A percentile compares a stretch with the other conserved stretches of the same genome.
Conservation (phyloP, 2,329 filamentous ascomycete species). For the Phoma sp. region DNA sequence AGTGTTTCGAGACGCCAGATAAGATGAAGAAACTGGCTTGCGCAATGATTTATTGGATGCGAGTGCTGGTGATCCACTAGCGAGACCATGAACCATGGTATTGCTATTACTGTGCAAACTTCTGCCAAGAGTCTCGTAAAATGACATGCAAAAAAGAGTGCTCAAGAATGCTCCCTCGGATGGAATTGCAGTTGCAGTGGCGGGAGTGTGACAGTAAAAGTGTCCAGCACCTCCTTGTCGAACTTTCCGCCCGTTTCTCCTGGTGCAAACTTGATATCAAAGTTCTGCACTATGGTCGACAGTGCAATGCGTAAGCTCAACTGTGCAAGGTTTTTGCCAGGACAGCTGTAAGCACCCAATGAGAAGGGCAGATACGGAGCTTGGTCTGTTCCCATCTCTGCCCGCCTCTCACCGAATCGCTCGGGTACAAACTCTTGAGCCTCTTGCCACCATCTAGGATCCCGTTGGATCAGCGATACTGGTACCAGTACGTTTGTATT, state of each 20-base stretch:
- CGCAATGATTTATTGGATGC: too few relatives aligned
- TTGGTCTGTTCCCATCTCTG: slow-evolving; percentile 24
- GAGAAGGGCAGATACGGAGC: slow-evolving; percentile 25
- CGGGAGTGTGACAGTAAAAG: slow-evolving; percentile 29
- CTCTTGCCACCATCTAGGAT: slow-evolving; percentile 22
- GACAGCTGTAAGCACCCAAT: slow-evolving; percentile 22
- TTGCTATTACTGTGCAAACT: too few relatives aligned
- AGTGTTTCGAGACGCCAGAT: too few relatives aligned
- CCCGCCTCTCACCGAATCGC: slow-evolving; percentile 20
- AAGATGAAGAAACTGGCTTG: too few relatives aligned
- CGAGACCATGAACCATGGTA: too few relatives aligned
- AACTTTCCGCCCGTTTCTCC: slow-evolving; percentile 31
- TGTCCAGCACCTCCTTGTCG: slow-evolving; percentile 26
- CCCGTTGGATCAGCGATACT: slow-evolving; percentile 32
- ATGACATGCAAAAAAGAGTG: not conserved
- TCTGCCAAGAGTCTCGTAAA: too few relatives aligned
- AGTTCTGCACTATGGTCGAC: slow-evolving; percentile 25
- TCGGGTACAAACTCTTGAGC: slow-evolving; percentile 23
- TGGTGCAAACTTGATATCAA: slow-evolving; percentile 27
- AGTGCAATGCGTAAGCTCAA: slow-evolving; percentile 25
- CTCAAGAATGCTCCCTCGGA: not conserved
- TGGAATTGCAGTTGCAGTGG: slow-evolving; percentile 32
- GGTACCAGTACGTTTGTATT: slow-evolving; percentile 21
- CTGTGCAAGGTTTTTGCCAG: slow-evolving; percentile 29
- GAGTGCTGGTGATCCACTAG: too few relatives aligned